Evolutionary conservation across 805 yeast species (phyloP), one percentile per base, ranked within the genome.

Genomic region (Cyberlindnera lachancei): DNA sequence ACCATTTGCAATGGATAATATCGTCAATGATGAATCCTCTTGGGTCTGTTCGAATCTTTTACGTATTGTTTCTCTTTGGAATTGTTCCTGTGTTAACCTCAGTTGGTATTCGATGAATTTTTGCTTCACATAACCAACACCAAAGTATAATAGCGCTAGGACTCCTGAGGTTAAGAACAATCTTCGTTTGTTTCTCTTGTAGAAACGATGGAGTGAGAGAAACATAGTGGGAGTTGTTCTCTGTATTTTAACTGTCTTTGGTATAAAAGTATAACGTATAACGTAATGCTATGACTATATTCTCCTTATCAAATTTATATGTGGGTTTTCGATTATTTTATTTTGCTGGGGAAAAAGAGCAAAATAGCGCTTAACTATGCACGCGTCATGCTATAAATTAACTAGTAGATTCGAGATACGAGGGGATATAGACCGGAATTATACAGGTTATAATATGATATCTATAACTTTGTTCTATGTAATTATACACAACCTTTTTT

Each of bases 1-100:
- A 5, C 85, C 84, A 2, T 95, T 94, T 30, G 84, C 63, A 40
- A 90, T 66, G 4, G 94, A 88, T 52, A 83, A 65, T 32, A 88
- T 74, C 0, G 96, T 90, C 60, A 75, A 76, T 32, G 81, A 68
- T 29, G 95, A 84, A 56, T 90, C 97, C 45, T 79, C 78, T 50
- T 88, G 96, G 9, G 96, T 90, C 61, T 87, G 96, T 31, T 81
- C 76, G 48, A 87, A 90, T 36, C 96, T 63, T 45, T 92, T 68
- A 45, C 79, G 79, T 37, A 88, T 80, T 45, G 75, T 80, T 42
- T 77, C 84, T 31, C 69, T 64, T 15, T 81, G 71, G 32, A 73
- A 68, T 27, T 73, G 68, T 55, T 77, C 81, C 41, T 73, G 73
- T 28, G 68, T 60, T 24, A 76, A 45, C 29, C 66, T 61, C 32